Evolutionary conservation across 805 yeast genomes (phyloP).

Genomic region (Candida berthetii): DNA sequence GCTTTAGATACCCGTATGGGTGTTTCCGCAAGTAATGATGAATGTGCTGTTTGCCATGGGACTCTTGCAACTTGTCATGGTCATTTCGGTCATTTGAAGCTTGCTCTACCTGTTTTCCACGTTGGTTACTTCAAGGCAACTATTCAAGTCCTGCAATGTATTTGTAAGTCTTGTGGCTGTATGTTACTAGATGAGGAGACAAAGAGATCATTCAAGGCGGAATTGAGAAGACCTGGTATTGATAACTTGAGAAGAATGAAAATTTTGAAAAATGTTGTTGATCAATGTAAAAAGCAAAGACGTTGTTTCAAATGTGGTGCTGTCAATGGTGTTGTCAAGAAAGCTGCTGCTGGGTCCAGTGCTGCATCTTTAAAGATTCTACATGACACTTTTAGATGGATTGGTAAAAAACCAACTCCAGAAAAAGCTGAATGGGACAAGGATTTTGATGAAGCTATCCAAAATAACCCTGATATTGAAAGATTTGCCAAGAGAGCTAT

Average conservation of each 20-base stretch:
- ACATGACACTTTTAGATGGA: slow-evolving; percentile 94
- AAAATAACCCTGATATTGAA: slow-evolving; percentile 81
- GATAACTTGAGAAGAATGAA: slow-evolving; percentile 93
- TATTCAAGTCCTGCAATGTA: slow-evolving; percentile 79
- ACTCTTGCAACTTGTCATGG: slow-evolving; percentile 94
- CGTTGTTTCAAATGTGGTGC: slow-evolving; percentile 84
- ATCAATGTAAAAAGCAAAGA: slow-evolving; percentile 94
- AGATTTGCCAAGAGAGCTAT: slow-evolving; percentile 78
- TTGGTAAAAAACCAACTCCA: slow-evolving; percentile 81
- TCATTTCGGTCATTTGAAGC: slow-evolving; percentile 91
- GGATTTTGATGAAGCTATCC: slow-evolving; percentile 71
- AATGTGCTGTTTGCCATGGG: slow-evolving; percentile 90
- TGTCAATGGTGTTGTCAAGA: slow-evolving; percentile 93
- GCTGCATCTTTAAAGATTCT: slow-evolving; percentile 92
- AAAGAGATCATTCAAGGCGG: slow-evolving; percentile 65
- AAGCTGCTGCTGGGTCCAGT: slow-evolving; percentile 87
- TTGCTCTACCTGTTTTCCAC: slow-evolving; percentile 95
- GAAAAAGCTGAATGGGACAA: slow-evolving; percentile 86
- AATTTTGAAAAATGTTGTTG: slow-evolving; percentile 72
- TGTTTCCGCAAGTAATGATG: slow-evolving; percentile 76
- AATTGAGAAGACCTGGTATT: slow-evolving; percentile 78
- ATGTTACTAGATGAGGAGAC: slow-evolving; percentile 68
- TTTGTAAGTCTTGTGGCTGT: slow-evolving; percentile 86
- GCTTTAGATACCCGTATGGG: slow-evolving; percentile 95
- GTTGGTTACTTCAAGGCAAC: slow-evolving; percentile 95